Percentiles rank a stretch among this genome's conserved stretches.
Evolutionary conservation across 345 rosid genomes (phyloP).

Genomic region (Psidium friedrichsthalianum): DNA sequence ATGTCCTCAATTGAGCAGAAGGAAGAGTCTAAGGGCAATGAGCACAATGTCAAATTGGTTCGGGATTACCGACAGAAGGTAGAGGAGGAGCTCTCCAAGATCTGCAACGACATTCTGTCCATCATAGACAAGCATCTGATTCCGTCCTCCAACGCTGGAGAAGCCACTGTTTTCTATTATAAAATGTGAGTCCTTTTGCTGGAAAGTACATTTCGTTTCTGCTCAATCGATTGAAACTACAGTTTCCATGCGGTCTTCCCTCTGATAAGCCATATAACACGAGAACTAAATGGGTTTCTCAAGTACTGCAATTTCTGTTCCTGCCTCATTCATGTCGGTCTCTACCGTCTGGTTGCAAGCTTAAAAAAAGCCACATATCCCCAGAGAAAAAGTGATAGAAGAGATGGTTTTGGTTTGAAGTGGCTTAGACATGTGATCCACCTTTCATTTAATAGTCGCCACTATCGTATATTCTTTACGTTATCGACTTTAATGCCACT

Average conservation of each 20-base stretch:
- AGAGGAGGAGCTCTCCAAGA: slow-evolving; percentile 82
- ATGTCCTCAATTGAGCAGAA: slow-evolving; percentile 97
- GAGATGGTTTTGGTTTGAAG: neutral
- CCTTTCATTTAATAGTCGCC: neutral
- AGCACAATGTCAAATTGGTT: slow-evolving; percentile 71
- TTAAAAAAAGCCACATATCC: neutral
- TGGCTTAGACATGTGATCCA: neutral
- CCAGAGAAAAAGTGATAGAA: neutral
- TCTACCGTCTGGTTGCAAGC: neutral
- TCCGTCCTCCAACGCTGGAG: slow-evolving; percentile 76
- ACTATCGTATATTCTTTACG: neutral
- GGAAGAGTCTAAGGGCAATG: slow-evolving; percentile 89
- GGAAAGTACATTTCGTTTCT: neutral
- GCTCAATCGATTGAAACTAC: neutral
- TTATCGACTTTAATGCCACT: neutral
- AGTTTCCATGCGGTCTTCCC: neutral
- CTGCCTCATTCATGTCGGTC: neutral
- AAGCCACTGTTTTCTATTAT: slow-evolving; percentile 95
- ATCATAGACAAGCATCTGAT: slow-evolving; percentile 83
- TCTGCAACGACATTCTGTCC: slow-evolving; percentile 70
- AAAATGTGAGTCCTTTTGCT: slow-evolving; percentile 56
- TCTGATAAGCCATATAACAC: neutral
- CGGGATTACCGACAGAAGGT: slow-evolving; percentile 81
- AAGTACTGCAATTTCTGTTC: neutral
- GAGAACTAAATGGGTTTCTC: neutral